Conservation (phyloP, 108 stramenopile species). For the Cyclostephanos tholiformis region DNA sequence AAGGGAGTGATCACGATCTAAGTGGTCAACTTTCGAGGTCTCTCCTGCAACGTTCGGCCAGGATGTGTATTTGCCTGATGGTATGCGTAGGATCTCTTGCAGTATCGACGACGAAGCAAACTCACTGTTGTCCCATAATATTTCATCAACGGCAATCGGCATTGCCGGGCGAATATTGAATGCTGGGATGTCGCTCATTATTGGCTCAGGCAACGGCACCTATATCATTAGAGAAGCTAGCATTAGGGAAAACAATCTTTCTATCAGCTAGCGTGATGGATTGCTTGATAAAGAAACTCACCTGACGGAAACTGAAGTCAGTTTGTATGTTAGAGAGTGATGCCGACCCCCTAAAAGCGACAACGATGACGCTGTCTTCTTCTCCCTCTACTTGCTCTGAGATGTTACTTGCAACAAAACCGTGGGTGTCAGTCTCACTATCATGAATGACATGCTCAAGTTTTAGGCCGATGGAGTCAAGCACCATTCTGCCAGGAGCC, state of each 20-base stretch:
- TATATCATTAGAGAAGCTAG: background rate
- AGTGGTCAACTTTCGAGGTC: background rate
- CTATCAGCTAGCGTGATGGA: background rate
- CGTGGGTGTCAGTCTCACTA: constrained; percentile 73
- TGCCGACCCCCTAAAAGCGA: constrained; percentile 92
- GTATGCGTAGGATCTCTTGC: constrained; percentile 31
- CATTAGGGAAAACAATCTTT: background rate
- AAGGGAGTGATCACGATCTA: constrained; percentile 21
- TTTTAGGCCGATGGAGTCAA: constrained; percentile 72
- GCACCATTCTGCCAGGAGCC: constrained; percentile 71
- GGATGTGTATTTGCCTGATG: constrained; percentile 40
- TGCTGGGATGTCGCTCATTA: constrained; percentile 54
- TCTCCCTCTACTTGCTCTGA: constrained; percentile 78
- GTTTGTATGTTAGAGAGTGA: constrained; percentile 74
- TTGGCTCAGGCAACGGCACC: constrained; percentile 70
- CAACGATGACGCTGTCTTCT: constrained; percentile 83
- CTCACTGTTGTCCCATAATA: constrained; percentile 41
- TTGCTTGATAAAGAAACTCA: constrained; percentile 7
- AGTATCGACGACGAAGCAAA: constrained; percentile 33
- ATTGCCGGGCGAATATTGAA: constrained; percentile 57
- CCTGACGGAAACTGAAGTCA: constrained; percentile 76
- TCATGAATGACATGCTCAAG: constrained; percentile 76
- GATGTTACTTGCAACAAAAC: constrained; percentile 70
- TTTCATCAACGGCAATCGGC: constrained; percentile 34
- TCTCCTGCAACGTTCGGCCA: constrained; percentile 19